Evolutionary conservation across 2,329 filamentous ascomycete species (phyloP), one percentile per base, ranked within the genome.

Genomic region (Trichoderma polysporum): DNA sequence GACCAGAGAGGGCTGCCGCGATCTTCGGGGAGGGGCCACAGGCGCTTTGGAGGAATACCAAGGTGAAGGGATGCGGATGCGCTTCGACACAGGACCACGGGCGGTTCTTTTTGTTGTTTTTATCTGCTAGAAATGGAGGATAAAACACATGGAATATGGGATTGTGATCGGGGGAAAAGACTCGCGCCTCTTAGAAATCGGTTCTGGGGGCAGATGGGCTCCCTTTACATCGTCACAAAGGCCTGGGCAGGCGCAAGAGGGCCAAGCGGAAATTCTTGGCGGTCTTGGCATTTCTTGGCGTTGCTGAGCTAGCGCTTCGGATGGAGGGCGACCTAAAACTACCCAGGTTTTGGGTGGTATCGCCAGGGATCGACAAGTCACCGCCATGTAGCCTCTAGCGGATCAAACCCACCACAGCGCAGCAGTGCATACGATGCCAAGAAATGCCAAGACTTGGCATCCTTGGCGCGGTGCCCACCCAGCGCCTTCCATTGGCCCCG

Each of bases 391-490:
- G 7, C 13, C 22, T 0, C 25, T 58, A 57, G n/a, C 52, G 58
- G 39, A 25, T 25, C 15, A 52, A 47, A 13, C 52, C 53, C n/a
- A 33, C 49, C 68, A 50, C 47, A 50, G 9, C 63, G 65, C 72
- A 70, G 77, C 72, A 72, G 74, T 75, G 71, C 72, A 69, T 60
- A 70, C 66, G 49, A 45, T 74, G 76, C 77, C 77, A 79, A 79
- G 76, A 66, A 29, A 66, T 66, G 76, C 76, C 77, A 79, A 78
- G 76, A 0, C 77, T 79, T 79, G 78, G 78, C 78, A 72, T 67
- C 67, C 77, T 80, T 75, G 78, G 78, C 77, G 73, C 71, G 71
- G 72, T 73, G 73, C 73, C 73, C 75, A 76, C 75, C 68, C 71
- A 47, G 65, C 52, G 68, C 65, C 68, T 73, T 68, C 71, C 66